A percentile compares a stretch with the other conserved stretches of the same genome.
Evolutionary conservation across 208 protist species (phyloP).

Genomic region (Acanthamoeba royreba): DNA sequence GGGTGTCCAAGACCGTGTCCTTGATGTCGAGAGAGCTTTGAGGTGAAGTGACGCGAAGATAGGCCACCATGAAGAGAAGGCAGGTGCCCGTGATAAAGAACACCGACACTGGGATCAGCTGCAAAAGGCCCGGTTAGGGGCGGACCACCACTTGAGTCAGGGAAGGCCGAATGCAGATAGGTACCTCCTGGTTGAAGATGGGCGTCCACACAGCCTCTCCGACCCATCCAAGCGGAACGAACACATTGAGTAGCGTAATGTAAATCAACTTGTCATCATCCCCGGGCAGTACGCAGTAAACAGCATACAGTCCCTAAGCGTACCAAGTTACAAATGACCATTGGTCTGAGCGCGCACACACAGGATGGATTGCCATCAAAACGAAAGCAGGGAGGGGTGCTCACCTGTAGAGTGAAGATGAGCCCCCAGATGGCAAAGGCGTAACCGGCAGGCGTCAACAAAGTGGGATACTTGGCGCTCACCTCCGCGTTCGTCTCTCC

Average conservation of each 20-base stretch:
- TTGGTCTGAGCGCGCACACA: not conserved
- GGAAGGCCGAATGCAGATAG: not conserved
- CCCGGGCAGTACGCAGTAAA: not conserved
- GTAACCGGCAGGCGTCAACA: not conserved
- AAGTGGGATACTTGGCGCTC: not conserved
- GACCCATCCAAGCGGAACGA: not conserved
- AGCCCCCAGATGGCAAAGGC: not conserved
- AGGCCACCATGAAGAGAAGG: not conserved
- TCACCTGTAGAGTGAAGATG: not conserved
- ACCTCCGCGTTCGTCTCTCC: not conserved
- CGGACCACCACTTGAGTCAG: not conserved
- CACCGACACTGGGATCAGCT: not conserved
- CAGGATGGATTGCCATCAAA: not conserved
- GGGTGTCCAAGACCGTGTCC: not conserved
- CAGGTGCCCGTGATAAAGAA: not conserved
- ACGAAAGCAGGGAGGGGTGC: not conserved
- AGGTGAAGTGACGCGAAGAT: not conserved
- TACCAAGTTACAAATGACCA: too few species aligned
- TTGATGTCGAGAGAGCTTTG: not conserved
- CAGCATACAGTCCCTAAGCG: not conserved
- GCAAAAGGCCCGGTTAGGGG: not conserved
- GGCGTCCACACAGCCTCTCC: not conserved
- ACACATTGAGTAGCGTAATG: not conserved
- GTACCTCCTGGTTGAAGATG: not conserved
- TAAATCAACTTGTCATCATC: not conserved